Conservation (phyloP, 371 early-diverging fungal genomes). For the Lichtheimia hyalospora region DNA sequence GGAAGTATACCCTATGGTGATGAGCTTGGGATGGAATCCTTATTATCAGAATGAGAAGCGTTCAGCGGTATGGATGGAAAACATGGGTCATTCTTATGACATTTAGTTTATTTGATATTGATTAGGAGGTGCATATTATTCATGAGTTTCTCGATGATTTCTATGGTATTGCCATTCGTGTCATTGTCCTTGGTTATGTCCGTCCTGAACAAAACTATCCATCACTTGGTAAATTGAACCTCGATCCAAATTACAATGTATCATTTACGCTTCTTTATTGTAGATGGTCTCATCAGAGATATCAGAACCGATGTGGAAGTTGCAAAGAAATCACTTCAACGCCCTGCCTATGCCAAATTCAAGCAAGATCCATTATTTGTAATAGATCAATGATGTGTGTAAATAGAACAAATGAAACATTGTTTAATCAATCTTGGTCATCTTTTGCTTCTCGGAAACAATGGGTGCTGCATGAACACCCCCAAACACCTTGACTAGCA, state of each 20-base stretch:
- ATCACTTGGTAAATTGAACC: slow-evolving; percentile 62
- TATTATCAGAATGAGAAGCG: slow-evolving; percentile 95
- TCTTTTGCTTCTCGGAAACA: slow-evolving; percentile 33
- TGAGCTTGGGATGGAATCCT: slow-evolving; percentile 99
- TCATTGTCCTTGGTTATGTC: slow-evolving; percentile 87
- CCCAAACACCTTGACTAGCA: slow-evolving; percentile 31
- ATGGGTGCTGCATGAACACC: slow-evolving; percentile 45
- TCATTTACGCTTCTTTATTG: background rate
- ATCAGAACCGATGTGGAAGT: slow-evolving; percentile 89
- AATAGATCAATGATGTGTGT: background rate
- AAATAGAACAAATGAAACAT: background rate
- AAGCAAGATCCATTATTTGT: slow-evolving; percentile 17
- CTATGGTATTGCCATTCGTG: slow-evolving; percentile 82
- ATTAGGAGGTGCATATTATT: slow-evolving; percentile 93
- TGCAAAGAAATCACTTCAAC: slow-evolving; percentile 67
- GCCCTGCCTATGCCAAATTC: slow-evolving; percentile 48
- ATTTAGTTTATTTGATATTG: no score
- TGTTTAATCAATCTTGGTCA: slow-evolving; percentile 16
- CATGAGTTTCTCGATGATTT: slow-evolving; percentile 87
- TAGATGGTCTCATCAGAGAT: slow-evolving; percentile 89
- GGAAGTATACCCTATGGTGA: slow-evolving; percentile 91
- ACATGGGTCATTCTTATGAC: background rate
- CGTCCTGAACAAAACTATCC: slow-evolving; percentile 90
- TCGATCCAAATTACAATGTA: background rate
- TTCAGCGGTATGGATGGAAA: slow-evolving; percentile 69